These are phyloP conservation scores for Helianthus annuus DNA, from an alignment of 129 eudicot genomes.

Conservation along the genomic window HanXRQr2.0-SUNRISE NC_035448.2:3483361-3483860, in stretches of 20 bases:
- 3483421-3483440: conserved; percentile 73
- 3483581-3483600: conserved; percentile 51
- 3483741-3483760: too few relatives aligned
- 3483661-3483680: too few relatives aligned
- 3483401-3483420: conserved; percentile 84
- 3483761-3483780: too few relatives aligned
- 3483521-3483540: conserved; percentile 70
- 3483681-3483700: too few relatives aligned
- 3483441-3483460: conserved; percentile 55
- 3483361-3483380: conserved; percentile 53
- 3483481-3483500: conserved; percentile 66
- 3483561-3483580: conserved; percentile 7
- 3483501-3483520: conserved; percentile 84
- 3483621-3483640: conserved; percentile 51
- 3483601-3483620: too few relatives aligned
- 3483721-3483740: too few relatives aligned
- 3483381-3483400: conserved; percentile 67
- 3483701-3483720: too few relatives aligned
- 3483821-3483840: too few relatives aligned
- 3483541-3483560: conserved; percentile 71
- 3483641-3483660: too few relatives aligned
- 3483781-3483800: too few relatives aligned
- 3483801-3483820: too few relatives aligned
- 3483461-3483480: conserved; percentile 68
- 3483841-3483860: too few relatives aligned